phyloP scores from a whole-genome alignment of 1,284 basidiomycete genomes.

The Ustilago lituana region DNA sequence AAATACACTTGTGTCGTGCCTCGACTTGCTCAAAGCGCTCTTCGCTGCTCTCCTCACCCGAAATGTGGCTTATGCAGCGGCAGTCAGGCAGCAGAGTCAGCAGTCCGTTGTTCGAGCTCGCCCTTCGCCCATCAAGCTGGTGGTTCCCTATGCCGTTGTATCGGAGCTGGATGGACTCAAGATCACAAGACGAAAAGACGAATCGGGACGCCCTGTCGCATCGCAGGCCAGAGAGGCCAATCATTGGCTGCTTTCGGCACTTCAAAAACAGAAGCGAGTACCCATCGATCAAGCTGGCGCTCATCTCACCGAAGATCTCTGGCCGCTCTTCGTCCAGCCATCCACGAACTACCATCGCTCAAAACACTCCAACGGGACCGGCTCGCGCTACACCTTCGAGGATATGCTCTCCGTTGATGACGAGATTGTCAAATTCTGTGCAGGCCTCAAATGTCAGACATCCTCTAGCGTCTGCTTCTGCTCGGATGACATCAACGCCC shows the following conservation, averaged over 20 bases:
- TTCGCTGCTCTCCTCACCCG: constrained; percentile 42
- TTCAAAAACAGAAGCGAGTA: constrained; percentile 46
- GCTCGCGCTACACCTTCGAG: constrained; percentile 1
- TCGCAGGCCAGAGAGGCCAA: constrained; percentile 43
- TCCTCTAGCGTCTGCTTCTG: constrained; percentile 28
- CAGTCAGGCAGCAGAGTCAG: constrained; percentile 2
- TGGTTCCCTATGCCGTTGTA: constrained; percentile 40
- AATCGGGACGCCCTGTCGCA: constrained; percentile 26
- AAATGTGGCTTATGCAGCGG: constrained; percentile 23
- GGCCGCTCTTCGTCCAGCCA: constrained; percentile 36
- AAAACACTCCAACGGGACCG: neutral
- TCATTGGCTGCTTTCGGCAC: constrained; percentile 41
- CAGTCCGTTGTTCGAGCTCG: neutral
- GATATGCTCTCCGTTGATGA: constrained; percentile 34
- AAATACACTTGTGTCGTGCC: constrained; percentile 46
- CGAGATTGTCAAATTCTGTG: constrained; percentile 40
- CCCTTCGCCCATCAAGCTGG: constrained; percentile 39
- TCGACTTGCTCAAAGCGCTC: constrained; percentile 44
- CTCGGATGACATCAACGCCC: constrained; percentile 47
- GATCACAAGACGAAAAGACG: constrained; percentile 24
- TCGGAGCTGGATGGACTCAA: constrained; percentile 49
- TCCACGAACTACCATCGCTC: constrained; percentile 24
- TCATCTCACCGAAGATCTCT: constrained; percentile 18
- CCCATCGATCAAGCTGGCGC: constrained; percentile 25
- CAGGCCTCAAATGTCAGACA: constrained; percentile 27